Evolutionary conservation across 2,329 filamentous ascomycete genomes (phyloP), one percentile per base, ranked within the genome.

Genomic region (Paradendryphiella salina): DNA sequence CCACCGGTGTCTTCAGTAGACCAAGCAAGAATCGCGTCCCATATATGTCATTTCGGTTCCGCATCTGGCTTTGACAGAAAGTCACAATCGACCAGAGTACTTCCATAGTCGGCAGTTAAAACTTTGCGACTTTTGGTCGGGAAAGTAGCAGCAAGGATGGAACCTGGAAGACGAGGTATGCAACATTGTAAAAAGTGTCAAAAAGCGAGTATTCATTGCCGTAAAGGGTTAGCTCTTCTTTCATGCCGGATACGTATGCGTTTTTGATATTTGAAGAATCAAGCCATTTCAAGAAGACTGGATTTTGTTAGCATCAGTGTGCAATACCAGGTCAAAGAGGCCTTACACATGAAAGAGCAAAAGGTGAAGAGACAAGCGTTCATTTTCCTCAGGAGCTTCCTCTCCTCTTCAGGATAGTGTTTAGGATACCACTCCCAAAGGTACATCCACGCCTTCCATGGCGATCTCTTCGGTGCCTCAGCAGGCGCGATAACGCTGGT

Each of bases 161-260:
- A 4, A 75, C 63, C 48, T 75, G 72, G 31, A 73, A 74, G 11
- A 75, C 67, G 11, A 74, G 63, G 45, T 75, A 75, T 6, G 72
- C 72, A 4, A 69, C 60, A n/a, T 73, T 71, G 57, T 73, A 73
- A 34, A 71, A 85, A 0, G 87, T 76, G 32, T 69, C 65, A 43
- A 72, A 72, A 1, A 71, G 57, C 1, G 66, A 73, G 55, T 88
- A 88, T 60, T 87, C 77, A 46, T 87, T 84, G 2, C 82, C 84
- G 17, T 69, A 63, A n/a, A 74, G 61, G 4, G 59, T 46, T 2
- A 70, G 52, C 31, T 70, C 65, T 42, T 64, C 63, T 31, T 63
- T 70, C 54, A 73, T 67, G 31, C 71, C 69, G 5, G 70, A 69
- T 5, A 77, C 70, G 26, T 72, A 71, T 52, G 67, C 76, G 76